Evolutionary conservation across 768 basidiomycete genomes (phyloP).

Genomic region (Rhodocollybia butyracea): DNA sequence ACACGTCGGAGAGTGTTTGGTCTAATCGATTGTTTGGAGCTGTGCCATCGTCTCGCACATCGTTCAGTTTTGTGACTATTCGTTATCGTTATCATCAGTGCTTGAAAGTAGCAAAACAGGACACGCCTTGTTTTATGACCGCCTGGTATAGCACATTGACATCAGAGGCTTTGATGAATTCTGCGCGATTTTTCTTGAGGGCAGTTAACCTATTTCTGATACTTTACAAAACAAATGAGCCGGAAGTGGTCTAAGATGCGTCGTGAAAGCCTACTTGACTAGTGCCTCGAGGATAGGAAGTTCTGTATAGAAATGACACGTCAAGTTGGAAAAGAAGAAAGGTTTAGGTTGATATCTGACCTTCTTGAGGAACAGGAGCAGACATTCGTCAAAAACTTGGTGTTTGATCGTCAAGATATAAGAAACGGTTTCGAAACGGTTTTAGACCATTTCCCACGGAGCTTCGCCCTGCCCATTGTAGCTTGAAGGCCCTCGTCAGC

Average conservation of each 20-base stretch:
- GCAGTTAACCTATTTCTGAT: constrained; percentile 94
- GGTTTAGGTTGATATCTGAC: constrained; percentile 31
- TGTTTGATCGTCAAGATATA: too few species aligned
- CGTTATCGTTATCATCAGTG: constrained; percentile 3
- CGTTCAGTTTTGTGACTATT: constrained; percentile 86
- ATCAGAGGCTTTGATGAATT: constrained; percentile 91
- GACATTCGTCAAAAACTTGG: constrained; percentile 39
- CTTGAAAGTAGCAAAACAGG: neutral
- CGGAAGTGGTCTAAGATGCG: neutral
- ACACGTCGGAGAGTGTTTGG: constrained; percentile 94
- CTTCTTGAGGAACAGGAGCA: constrained; percentile 77
- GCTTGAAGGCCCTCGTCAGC: too few species aligned
- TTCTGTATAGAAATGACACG: constrained; percentile 47
- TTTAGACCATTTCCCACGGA: too few species aligned
- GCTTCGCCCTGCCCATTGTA: too few species aligned
- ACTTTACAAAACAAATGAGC: constrained; percentile 35
- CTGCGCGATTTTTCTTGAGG: constrained; percentile 88
- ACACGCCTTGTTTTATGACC: constrained; percentile 88
- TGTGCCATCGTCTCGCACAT: constrained; percentile 77
- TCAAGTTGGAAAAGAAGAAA: constrained; percentile 13
- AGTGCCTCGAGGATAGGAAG: constrained; percentile 91
- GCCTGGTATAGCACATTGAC: constrained; percentile 91
- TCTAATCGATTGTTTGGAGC: constrained; percentile 88
- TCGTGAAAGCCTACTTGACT: constrained; percentile 62
- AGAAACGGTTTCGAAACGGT: too few species aligned